Evolutionary conservation across 2,329 filamentous ascomycete species (phyloP).

Genomic region (Talaromyces albobiverticillius): DNA sequence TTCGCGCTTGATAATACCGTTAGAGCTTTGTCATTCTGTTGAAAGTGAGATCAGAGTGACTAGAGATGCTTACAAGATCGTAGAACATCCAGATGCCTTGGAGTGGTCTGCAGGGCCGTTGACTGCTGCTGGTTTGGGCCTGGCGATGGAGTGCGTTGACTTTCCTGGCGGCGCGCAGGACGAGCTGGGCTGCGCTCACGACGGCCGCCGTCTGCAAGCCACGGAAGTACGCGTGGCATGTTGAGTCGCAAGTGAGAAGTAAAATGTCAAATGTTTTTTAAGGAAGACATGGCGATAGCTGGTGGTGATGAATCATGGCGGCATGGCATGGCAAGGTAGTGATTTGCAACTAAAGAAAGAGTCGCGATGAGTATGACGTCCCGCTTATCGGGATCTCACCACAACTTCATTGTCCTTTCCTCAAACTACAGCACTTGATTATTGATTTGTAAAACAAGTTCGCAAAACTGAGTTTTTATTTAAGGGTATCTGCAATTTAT

Average conservation of each 20-base stretch:
- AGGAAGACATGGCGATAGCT: neutral
- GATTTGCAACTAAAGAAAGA: neutral
- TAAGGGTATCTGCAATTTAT: no score
- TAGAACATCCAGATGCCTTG: slow-evolving; percentile 24
- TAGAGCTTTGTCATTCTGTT: neutral
- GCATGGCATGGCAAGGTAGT: neutral
- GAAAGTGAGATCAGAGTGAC: no score
- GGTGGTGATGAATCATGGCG: neutral
- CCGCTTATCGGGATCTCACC: neutral
- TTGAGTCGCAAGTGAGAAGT: neutral
- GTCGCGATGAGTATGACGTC: neutral
- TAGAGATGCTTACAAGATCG: slow-evolving; percentile 28
- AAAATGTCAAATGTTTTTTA: neutral
- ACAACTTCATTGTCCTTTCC: no score
- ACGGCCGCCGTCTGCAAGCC: slow-evolving; percentile 32
- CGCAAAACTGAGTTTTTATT: no score
- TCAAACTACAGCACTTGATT: no score
- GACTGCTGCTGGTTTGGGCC: neutral
- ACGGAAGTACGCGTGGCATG: slow-evolving; percentile 48
- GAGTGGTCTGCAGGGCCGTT: neutral
- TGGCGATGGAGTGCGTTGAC: slow-evolving; percentile 4
- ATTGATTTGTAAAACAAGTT: no score
- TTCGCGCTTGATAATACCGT: slow-evolving; percentile 31
- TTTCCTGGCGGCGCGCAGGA: slow-evolving; percentile 16
- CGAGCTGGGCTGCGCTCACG: slow-evolving; percentile 18